These are phyloP conservation scores for Backusella morwellensis DNA, from an alignment of 192 early-diverging fungal genomes.

Conservation along the genomic window DNA sequence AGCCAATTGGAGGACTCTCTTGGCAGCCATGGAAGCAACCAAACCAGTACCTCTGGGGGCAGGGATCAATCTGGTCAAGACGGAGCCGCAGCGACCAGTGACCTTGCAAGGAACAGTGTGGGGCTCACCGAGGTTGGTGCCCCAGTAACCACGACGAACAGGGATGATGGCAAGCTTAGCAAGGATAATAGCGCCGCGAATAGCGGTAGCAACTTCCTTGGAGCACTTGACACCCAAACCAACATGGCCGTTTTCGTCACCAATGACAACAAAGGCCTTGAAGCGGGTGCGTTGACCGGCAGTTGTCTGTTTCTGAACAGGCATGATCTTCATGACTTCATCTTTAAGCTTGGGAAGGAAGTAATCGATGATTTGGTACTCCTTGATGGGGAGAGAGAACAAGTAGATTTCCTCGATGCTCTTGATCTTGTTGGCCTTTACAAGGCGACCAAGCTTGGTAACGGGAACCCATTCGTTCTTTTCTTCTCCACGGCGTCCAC, in stretches of 20 bases:
- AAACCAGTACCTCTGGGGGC: conserved; percentile 99
- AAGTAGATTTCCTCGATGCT: conserved; percentile 97
- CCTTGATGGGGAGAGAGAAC: conserved; percentile 99
- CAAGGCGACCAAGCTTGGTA: conserved; percentile 99
- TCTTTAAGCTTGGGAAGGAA: conserved; percentile 97
- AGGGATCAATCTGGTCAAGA: conserved; percentile 88
- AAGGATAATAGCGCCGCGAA: conserved; percentile 97
- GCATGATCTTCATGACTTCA: conserved; percentile 99
- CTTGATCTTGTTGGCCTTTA: conserved; percentile 97
- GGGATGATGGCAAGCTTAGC: conserved; percentile 99
- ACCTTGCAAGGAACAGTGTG: conserved; percentile 99
- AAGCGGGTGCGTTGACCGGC: conserved; percentile 99
- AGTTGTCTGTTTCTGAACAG: conserved; percentile 99
- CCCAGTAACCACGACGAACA: conserved; percentile 99
- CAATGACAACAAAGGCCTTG: conserved; percentile 99
- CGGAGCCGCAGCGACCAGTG: conserved; percentile 94
- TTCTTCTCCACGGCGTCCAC: conserved; percentile 36
- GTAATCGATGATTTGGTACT: conserved; percentile 97
- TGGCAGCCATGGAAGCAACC: conserved; percentile 91
- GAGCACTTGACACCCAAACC: conserved; percentile 99
- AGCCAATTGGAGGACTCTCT: conserved; percentile 95
- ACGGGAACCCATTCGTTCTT: conserved; percentile 69
- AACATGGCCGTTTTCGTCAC: conserved; percentile 96
- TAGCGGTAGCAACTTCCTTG: conserved; percentile 99
- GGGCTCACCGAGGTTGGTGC: conserved; percentile 91